Evolutionary conservation across 2,329 filamentous ascomycete species (phyloP).

Genomic region (Berkeleyomyces basicola): DNA sequence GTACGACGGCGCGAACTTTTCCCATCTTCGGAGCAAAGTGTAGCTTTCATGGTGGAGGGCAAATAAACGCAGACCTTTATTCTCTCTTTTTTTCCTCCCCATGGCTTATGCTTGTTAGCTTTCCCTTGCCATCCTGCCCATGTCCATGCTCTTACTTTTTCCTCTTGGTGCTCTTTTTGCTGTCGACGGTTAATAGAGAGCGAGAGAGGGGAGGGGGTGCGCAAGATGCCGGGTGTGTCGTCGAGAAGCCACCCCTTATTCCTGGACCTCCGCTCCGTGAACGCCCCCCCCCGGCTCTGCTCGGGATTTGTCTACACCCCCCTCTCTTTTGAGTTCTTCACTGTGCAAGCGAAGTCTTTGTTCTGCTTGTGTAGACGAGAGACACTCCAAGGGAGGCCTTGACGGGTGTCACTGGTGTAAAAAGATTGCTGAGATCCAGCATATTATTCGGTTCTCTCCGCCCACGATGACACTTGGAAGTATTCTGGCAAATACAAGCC

Average conservation of each 20-base stretch:
- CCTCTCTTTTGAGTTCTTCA: neutral
- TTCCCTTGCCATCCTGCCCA: neutral
- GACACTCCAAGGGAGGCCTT: neutral
- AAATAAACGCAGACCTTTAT: neutral
- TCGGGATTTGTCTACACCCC: neutral
- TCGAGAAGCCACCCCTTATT: neutral
- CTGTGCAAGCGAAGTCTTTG: neutral
- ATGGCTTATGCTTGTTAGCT: neutral
- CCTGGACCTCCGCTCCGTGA: too few species aligned
- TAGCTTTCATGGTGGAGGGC: neutral
- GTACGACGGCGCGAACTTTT: neutral
- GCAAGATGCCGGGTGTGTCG: neutral
- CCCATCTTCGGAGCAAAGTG: neutral
- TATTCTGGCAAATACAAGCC: too few species aligned
- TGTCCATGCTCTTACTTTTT: neutral
- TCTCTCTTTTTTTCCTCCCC: neutral
- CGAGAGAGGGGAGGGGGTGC: neutral
- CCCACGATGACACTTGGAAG: too few species aligned
- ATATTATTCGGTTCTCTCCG: neutral
- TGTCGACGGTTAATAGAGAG: neutral
- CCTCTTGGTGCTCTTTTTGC: neutral
- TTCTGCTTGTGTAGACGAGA: neutral
- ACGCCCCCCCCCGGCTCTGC: too few species aligned
- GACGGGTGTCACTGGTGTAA: neutral
- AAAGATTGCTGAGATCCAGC: neutral